Base-by-base conservation (phyloP, 1,139 yeast species). In the Suhomyces kunorum region DNA sequence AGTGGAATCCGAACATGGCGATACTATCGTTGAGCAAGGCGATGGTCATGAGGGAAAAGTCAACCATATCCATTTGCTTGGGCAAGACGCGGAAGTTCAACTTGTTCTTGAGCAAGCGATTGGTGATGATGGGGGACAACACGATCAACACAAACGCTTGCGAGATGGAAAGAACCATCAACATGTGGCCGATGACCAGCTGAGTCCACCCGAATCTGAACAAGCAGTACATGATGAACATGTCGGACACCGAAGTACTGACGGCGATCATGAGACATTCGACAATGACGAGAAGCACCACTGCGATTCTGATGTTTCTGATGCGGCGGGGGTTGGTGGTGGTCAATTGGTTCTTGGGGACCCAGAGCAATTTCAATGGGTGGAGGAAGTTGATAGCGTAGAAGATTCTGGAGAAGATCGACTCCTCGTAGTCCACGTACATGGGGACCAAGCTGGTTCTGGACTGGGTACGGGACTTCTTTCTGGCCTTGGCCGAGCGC, bases 181-280 rank as follows among this genome's bases (percentile, higher is more conserved):
- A 59, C 43, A 78, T 71, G 44, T 74, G 72, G 6, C 92, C 89
- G 23, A 83, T 61, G 36, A 76, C 75, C 3, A 66, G 73, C 15
- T 87, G 72, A 2, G 65, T 63, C 87, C 94, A 83, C 16, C 70
- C 52, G 58, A 80, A 86, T 30, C 54, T 58, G 54, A 71, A 80
- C 22, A 83, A 77, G 0, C 83, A 77, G 52, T 78, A 86, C 23
- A 87, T 63, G 1, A 83, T 58, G 13, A 76, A 47, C 1, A 82
- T 62, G 16, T 77, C 75, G 8, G 74, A 73, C 19, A 72, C 46
- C 1, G 78, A 42, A 5, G 30, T 29, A 11, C 38, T 63, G 18
- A 71, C 47, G 6, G 71, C 56, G 19, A 67, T 54, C 30, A 74
- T 42, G 11, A 77, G 38, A 6, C 79, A 61, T 44, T 82, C 86